phyloP scores from a whole-genome alignment of 2,329 filamentous ascomycete genomes.

The Xylaria multiplex region DNA sequence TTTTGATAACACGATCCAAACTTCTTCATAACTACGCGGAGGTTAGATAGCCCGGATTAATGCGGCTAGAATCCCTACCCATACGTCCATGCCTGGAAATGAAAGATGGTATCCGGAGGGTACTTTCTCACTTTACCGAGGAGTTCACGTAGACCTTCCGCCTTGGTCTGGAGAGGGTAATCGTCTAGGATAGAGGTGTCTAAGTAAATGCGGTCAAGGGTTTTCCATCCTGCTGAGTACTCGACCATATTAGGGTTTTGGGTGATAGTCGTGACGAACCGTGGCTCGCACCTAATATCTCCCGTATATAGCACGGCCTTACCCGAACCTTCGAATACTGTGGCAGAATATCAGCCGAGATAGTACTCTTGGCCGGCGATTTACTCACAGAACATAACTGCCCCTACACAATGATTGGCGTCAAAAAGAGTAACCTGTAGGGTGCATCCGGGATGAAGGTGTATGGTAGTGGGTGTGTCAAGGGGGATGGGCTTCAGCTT shows the following conservation, averaged over 20 bases:
- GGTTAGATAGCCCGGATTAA: conserved; percentile 9
- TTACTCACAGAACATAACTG: conserved; percentile 82
- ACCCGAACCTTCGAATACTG: conserved; percentile 77
- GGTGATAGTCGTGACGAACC: conserved; percentile 81
- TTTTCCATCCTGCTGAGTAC: conserved; percentile 73
- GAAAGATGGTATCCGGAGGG: conserved; percentile 79
- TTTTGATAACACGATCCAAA: conserved; percentile 83
- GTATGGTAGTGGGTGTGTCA: conserved; percentile 80
- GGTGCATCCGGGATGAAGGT: conserved; percentile 73
- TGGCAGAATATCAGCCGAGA: conserved; percentile 10
- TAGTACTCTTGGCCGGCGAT: background rate
- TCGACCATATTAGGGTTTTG: conserved; percentile 79
- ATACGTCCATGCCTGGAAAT: conserved; percentile 90
- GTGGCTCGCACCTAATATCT: conserved; percentile 85
- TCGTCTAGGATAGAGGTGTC: conserved; percentile 79
- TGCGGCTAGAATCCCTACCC: conserved; percentile 54
- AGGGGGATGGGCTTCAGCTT: conserved; percentile 83
- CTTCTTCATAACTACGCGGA: conserved; percentile 76
- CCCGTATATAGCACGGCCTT: conserved; percentile 88
- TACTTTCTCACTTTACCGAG: conserved; percentile 74
- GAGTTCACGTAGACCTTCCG: conserved; percentile 79
- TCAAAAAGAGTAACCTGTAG: conserved; percentile 87
- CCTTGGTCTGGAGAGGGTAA: conserved; percentile 67
- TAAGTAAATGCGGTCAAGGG: conserved; percentile 83
- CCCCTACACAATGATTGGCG: conserved; percentile 90